Percentiles rank a stretch among this genome's conserved stretches.
Conservation (phyloP, 495 filamentous ascomycete genomes). For the Durotheca rogersii region DNA sequence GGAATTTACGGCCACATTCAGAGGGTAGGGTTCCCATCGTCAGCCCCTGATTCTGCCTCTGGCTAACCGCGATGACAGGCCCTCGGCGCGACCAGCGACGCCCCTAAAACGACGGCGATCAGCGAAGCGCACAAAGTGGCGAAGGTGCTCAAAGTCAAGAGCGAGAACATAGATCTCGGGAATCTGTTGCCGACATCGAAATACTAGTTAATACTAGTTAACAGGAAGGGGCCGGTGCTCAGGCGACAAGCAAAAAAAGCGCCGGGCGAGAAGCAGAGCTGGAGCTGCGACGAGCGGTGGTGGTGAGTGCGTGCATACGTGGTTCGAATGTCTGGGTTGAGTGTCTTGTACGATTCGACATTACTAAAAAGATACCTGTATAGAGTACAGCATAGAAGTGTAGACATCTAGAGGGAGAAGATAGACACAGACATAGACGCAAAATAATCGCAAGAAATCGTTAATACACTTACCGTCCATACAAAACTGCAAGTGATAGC, state of each 20-base stretch:
- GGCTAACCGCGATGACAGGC: conserved; percentile 24
- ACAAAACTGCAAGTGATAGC: too few species aligned
- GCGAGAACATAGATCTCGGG: conserved; percentile 3
- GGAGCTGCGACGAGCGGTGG: too few species aligned
- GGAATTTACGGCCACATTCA: conserved; percentile 79
- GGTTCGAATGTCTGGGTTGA: conserved; percentile 1
- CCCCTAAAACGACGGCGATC: conserved; percentile 17
- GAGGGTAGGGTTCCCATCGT: conserved; percentile 38
- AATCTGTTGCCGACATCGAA: conserved; percentile 15
- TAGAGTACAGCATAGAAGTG: background rate
- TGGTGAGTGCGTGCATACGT: conserved; percentile 4
- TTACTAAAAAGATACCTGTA: conserved; percentile 14
- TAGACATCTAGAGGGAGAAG: conserved; percentile 1
- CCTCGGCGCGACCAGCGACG: conserved; percentile 29
- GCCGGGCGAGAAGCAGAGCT: too few species aligned
- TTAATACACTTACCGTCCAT: too few species aligned
- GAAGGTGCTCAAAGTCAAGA: conserved; percentile 1
- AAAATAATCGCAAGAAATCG: too few species aligned
- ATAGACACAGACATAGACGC: conserved; percentile 3
- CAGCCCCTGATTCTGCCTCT: background rate
- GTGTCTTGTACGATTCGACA: conserved; percentile 1
- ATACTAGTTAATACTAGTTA: too few species aligned
- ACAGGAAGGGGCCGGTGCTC: too few species aligned
- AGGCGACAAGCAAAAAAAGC: too few species aligned
- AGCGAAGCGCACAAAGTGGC: conserved; percentile 18